Base-by-base conservation (phyloP, 75 land plant species). In the Adiantum capillusveneris region DNA sequence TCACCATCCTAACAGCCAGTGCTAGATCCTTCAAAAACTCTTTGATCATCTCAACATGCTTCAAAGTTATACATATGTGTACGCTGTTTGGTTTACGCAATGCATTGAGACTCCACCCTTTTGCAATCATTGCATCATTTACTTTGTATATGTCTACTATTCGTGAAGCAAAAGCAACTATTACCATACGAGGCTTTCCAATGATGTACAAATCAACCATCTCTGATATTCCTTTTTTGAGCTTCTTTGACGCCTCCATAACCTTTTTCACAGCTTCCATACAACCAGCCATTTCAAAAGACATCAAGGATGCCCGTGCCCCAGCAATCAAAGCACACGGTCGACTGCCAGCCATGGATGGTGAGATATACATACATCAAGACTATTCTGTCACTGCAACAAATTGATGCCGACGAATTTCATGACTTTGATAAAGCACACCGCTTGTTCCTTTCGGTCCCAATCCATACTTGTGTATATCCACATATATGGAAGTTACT, bases 361-460 rank as follows among this genome's bases (percentile, higher is more conserved):
- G 98, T n/a, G 98, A 93, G 20, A 93, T 70, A 65, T 93, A 93
- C 24, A 93, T 74, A 1, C 98, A 96, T 44, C 98, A 96, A 7
- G 96, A 76, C 98, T 96, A 93, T 53, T 93, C 98, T 31, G 96
- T 93, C n/a, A 93, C 98, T 93, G 97, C 97, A 62, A 92, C 94
- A 83, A 92, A 92, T 82, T 92, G 97, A 62, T 88, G 79, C 98
- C 82, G 81, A 62, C 98, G 75, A 25, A 93, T 81, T 39, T 93
- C 83, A 76, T 75, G 98, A 75, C 85, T 83, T 45, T 96, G 82
- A 58, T 93, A 93, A 27, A 93, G 66, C 57, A 93, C 98, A 14
- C 85, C 74, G 61, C 98, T 93, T 39, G 98, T 88, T 46, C 98
- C 98, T 67, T 93, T 93, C 18, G 98, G 98, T 62, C 82, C 98